Evolutionary conservation across 306 rosid genomes (phyloP).

Genomic region (Cotoneaster glaucophyllus): DNA sequence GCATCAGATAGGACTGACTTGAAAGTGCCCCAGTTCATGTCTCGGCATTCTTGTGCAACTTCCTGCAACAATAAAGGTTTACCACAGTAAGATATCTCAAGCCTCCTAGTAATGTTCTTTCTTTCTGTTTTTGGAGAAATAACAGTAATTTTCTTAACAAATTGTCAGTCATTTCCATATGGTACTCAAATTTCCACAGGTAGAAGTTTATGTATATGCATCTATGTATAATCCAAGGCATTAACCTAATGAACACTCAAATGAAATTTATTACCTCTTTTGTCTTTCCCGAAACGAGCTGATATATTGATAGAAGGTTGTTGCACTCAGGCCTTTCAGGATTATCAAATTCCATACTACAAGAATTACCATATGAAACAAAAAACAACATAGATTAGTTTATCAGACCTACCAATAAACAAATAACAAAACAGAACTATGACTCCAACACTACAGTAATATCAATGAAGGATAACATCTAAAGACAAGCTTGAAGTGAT

Average conservation of each 20-base stretch:
- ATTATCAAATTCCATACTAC: constrained; percentile 83
- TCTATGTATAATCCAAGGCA: background rate
- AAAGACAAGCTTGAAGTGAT: constrained; percentile 16
- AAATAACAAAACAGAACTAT: constrained; percentile 3
- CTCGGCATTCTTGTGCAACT: constrained; percentile 63
- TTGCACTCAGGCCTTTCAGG: constrained; percentile 93
- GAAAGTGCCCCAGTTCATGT: constrained; percentile 91
- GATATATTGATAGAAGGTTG: constrained; percentile 91
- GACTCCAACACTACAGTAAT: background rate
- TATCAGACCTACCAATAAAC: constrained; percentile 7
- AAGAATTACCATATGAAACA: constrained; percentile 27
- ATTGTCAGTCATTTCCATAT: background rate
- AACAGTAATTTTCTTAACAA: background rate
- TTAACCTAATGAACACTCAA: background rate
- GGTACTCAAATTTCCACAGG: background rate
- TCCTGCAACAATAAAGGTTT: constrained; percentile 47
- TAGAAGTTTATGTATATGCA: background rate
- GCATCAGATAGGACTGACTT: constrained; percentile 64
- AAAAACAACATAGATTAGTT: constrained; percentile 1
- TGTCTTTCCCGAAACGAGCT: constrained; percentile 67
- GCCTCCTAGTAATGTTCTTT: background rate
- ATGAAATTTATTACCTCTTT: constrained; percentile 58
- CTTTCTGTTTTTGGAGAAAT: no score
- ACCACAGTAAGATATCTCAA: constrained; percentile 5
- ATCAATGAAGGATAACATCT: constrained; percentile 14